Conservation (phyloP, 805 yeast genomes). For the Limtongia smithiae region DNA sequence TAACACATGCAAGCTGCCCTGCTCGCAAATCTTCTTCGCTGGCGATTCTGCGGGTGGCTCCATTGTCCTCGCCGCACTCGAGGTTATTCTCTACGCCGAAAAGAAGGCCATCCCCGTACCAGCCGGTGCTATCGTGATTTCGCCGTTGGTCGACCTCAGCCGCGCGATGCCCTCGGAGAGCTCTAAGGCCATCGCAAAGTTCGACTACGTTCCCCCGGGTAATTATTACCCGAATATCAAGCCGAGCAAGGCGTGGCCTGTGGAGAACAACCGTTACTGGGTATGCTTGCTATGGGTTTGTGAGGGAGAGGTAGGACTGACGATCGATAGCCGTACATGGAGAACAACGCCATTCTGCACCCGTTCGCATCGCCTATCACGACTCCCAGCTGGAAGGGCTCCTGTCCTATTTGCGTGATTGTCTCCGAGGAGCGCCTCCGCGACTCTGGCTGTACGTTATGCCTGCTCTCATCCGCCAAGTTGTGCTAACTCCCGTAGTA, state of each 20-base stretch:
- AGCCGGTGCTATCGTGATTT: constrained; percentile 21
- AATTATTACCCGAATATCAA: constrained; percentile 22
- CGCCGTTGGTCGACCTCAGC: constrained; percentile 28
- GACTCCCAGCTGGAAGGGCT: constrained; percentile 21
- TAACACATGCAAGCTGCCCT: constrained; percentile 6
- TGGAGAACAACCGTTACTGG: constrained; percentile 14
- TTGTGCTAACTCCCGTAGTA: neutral
- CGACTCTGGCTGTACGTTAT: constrained; percentile 16
- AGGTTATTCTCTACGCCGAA: constrained; percentile 11
- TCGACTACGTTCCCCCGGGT: constrained; percentile 23
- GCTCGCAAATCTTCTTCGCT: constrained; percentile 21
- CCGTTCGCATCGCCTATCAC: constrained; percentile 25
- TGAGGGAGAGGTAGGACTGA: too few species aligned
- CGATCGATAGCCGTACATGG: constrained; percentile 19
- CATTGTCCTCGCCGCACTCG: constrained; percentile 11
- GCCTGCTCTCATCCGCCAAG: neutral
- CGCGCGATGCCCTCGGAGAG: constrained; percentile 27
- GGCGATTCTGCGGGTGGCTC: constrained; percentile 29
- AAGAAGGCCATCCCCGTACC: constrained; percentile 21
- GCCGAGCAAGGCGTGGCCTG: constrained; percentile 24
- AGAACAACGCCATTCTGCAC: constrained; percentile 23
- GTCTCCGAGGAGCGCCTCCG: constrained; percentile 22
- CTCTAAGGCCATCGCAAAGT: constrained; percentile 9
- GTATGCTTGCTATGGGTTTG: too few species aligned
- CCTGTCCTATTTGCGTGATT: constrained; percentile 16